A percentile compares a stretch with the other conserved stretches of the same genome.
phyloP scores from a whole-genome alignment of 352 stramenopile species.

The Phytophthora melonis region DNA sequence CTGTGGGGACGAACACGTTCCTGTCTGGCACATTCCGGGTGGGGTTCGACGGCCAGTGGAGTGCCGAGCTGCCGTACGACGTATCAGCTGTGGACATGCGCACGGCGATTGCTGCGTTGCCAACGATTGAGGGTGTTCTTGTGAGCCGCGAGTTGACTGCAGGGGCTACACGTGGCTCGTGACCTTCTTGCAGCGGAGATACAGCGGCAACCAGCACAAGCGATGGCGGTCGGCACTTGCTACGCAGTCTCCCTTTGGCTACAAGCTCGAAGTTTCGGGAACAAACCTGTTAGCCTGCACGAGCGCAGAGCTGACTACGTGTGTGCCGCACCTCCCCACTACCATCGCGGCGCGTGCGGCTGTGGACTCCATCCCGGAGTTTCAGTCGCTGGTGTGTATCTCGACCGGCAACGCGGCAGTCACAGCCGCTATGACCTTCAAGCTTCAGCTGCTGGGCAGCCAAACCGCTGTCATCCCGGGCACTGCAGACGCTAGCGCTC shows the following conservation, averaged over 20 bases:
- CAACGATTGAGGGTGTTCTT: slow-evolving; percentile 63
- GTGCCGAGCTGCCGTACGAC: slow-evolving; percentile 87
- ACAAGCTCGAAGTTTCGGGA: slow-evolving; percentile 64
- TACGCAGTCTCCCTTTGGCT: slow-evolving; percentile 35
- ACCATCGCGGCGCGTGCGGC: slow-evolving; percentile 55
- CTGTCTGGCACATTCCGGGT: slow-evolving; percentile 90
- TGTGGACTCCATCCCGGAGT: slow-evolving; percentile 53
- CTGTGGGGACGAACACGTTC: slow-evolving; percentile 46
- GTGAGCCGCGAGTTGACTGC: slow-evolving; percentile 65
- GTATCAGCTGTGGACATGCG: slow-evolving; percentile 87
- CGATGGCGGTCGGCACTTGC: slow-evolving; percentile 56
- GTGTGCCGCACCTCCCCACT: slow-evolving; percentile 54
- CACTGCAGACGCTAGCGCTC: slow-evolving; percentile 17
- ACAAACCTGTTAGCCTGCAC: slow-evolving; percentile 72
- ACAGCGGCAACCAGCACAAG: slow-evolving; percentile 68
- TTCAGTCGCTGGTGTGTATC: slow-evolving; percentile 69
- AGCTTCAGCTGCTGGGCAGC: slow-evolving; percentile 63
- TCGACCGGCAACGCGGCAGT: slow-evolving; percentile 25
- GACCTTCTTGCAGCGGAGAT: slow-evolving; percentile 67
- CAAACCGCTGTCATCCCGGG: slow-evolving; percentile 42
- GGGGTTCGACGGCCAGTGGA: slow-evolving; percentile 89
- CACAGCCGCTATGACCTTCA: slow-evolving; percentile 53
- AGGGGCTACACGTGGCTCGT: slow-evolving; percentile 84
- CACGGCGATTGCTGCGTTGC: slow-evolving; percentile 51
- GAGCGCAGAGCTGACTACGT: slow-evolving; percentile 47